Percentiles rank a stretch among this genome's conserved stretches.
Conservation (phyloP, 257 asterid species). For the Thymus mandschuricus region DNA sequence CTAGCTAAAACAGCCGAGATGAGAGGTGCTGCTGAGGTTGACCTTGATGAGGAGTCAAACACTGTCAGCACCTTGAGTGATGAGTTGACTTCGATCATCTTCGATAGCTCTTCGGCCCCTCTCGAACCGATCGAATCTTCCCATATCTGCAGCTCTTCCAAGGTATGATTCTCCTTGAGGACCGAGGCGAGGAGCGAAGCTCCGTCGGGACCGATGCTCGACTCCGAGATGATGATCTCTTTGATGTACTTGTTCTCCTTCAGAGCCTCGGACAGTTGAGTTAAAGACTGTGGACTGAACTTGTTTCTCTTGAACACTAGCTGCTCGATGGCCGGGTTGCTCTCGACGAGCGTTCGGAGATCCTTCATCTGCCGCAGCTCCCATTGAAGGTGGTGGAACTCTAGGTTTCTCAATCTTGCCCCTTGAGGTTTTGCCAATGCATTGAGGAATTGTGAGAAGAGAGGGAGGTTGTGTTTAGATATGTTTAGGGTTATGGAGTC, state of each 20-base stretch:
- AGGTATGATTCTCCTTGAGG: constrained; percentile 50
- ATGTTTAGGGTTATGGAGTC: constrained; percentile 57
- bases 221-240: constrained; percentile 59
- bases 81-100: constrained; percentile 91
- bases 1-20: constrained; percentile 79
- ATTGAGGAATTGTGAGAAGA: constrained; percentile 56
- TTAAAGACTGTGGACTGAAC: constrained; percentile 49
- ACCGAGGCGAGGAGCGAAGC: constrained; percentile 62
- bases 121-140: constrained; percentile 76
- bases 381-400: constrained; percentile 75
- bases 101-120: constrained; percentile 81
- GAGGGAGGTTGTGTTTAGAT: constrained; percentile 30
- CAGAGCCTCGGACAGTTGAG: constrained; percentile 52
- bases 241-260: constrained; percentile 48
- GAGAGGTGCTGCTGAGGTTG: constrained; percentile 57
- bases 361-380: constrained; percentile 44
- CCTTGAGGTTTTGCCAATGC: constrained; percentile 33
- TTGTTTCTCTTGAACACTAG: constrained; percentile 57
- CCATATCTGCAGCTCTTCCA: constrained; percentile 78
- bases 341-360: constrained; percentile 43
- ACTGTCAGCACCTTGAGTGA: constrained; percentile 56
- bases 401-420: constrained; percentile 44
- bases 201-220: constrained; percentile 70
- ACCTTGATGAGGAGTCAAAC: constrained; percentile 48
- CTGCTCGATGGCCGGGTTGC: constrained; percentile 42